These are phyloP conservation scores for Backusella sp. DNA, from an alignment of 192 early-diverging fungal species.

Conservation along the genomic window DNA sequence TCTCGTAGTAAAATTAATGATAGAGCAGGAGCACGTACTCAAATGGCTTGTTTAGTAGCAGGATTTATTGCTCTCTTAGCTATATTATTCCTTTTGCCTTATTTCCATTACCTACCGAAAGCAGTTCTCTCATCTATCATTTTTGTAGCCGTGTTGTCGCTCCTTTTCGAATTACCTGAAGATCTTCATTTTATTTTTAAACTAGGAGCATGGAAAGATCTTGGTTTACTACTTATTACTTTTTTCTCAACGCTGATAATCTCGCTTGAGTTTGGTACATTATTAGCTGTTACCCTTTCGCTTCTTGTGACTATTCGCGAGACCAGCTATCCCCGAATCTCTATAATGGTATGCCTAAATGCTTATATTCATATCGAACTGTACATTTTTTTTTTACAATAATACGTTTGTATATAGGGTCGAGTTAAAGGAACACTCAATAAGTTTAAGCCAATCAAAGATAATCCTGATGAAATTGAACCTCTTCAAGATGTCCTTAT, in stretches of 20 bases:
- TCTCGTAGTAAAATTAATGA: conserved; percentile 92
- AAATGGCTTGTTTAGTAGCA: conserved; percentile 83
- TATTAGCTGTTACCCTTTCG: conserved; percentile 83
- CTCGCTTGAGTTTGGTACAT: conserved; percentile 88
- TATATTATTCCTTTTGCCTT: conserved; percentile 77
- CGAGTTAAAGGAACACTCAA: conserved; percentile 44
- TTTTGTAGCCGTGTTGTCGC: conserved; percentile 71
- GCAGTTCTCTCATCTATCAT: conserved; percentile 66
- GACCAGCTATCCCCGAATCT: conserved; percentile 80
- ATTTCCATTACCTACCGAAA: conserved; percentile 34
- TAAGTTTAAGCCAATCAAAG: conserved; percentile 71
- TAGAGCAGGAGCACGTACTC: conserved; percentile 80
- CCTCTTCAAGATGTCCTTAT: conserved; percentile 84
- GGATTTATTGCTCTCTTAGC: conserved; percentile 73
- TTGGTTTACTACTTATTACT: conserved; percentile 79
- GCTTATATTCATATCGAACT: not conserved
- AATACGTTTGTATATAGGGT: conserved; percentile 33
- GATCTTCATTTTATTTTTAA: conserved; percentile 79
- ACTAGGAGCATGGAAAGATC: conserved; percentile 80
- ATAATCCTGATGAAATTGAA: conserved; percentile 58
- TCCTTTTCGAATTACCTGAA: conserved; percentile 71
- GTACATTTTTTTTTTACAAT: not conserved
- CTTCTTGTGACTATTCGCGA: conserved; percentile 90
- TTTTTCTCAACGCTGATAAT: conserved; percentile 85
- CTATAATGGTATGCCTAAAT: conserved; percentile 54